Evolutionary conservation across 2,329 filamentous ascomycete genomes (phyloP), one percentile per base, ranked within the genome.

Genomic region (Colletotrichum kahawae): DNA sequence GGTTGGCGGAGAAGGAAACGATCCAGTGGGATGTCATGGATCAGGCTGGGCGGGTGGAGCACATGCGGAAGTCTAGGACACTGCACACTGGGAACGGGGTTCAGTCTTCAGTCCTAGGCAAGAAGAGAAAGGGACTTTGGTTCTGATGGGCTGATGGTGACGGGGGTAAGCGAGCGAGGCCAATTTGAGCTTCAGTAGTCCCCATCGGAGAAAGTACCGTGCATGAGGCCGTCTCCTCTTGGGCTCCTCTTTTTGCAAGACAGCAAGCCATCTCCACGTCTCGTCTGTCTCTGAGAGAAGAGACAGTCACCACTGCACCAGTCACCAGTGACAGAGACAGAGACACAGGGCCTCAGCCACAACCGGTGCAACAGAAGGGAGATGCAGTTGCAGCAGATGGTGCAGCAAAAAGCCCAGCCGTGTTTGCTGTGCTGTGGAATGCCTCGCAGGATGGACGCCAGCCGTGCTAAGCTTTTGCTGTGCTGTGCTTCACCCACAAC

Each of bases 131-230:
- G 62, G 72, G 56, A 71, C 68, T 75, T 68, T 73, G 70, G 69
- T 73, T 73, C 43, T 75, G 63, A 75, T 73, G 69, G 73, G 69
- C 70, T 75, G 64, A 75, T 75, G 18, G 21, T 24, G 73, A 68
- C 70, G 43, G 31, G 73, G 63, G 48, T 75, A 73, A 68, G 73
- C 73, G 73, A 75, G 72, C 14, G 64, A 67, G 64, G 69, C 73
- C 73, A 67, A 72, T 72, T 72, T 72, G 57, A 71, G 72, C 29
- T 62, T 62, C 33, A 56, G 21, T 51, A 51, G 43, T 21, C n/a
- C 43, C 43, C 43, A 62, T 48, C 31, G 24, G 48, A 59, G 71
- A 67, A 74, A 67, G 73, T 75, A 75, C 73, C 70, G 64, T 75
- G 73, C 73, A 75, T 75, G 57, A 75, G 62, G 34, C 62, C 51